Conservation (phyloP, 2,329 filamentous ascomycete genomes). For the Verticillium klebahnii region DNA sequence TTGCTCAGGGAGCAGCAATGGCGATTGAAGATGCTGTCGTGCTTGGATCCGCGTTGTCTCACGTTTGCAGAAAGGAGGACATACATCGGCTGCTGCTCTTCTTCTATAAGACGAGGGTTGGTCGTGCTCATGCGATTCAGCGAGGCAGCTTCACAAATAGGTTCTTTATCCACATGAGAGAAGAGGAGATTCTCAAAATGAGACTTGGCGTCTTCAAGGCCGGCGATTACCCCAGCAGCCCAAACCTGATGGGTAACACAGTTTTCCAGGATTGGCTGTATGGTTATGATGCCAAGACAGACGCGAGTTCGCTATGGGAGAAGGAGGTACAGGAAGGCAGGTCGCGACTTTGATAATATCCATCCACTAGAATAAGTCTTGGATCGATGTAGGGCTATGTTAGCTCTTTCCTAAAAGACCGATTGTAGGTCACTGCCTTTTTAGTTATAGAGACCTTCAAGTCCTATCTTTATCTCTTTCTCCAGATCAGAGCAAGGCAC, state of each 20-base stretch:
- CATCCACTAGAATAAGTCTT: no score
- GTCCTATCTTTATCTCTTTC: no score
- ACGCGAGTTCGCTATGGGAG: constrained; percentile 4
- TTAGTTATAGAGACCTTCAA: no score
- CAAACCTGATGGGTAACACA: constrained; percentile 9
- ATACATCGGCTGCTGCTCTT: constrained; percentile 3
- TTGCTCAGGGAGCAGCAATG: constrained; percentile 17
- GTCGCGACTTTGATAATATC: not conserved
- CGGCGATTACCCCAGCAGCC: constrained; percentile 9
- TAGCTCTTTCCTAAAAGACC: no score
- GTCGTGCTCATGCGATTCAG: constrained; percentile 8
- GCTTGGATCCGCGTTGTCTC: constrained; percentile 8
- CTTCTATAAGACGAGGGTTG: constrained; percentile 7
- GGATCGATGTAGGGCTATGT: no score
- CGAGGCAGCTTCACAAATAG: constrained; percentile 8
- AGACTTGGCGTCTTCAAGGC: constrained; percentile 4
- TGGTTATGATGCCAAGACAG: constrained; percentile 6
- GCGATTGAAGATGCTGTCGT: constrained; percentile 20
- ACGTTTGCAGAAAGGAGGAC: not conserved
- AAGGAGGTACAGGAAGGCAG: not conserved
- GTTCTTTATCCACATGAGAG: constrained; percentile 11
- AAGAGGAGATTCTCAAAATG: constrained; percentile 8
- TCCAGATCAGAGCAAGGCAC: no score
- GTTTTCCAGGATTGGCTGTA: constrained; percentile 10
- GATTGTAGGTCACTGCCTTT: no score